phyloP scores from a whole-genome alignment of 2,329 filamentous ascomycete species.

The Diaporthe helianthi region DNA sequence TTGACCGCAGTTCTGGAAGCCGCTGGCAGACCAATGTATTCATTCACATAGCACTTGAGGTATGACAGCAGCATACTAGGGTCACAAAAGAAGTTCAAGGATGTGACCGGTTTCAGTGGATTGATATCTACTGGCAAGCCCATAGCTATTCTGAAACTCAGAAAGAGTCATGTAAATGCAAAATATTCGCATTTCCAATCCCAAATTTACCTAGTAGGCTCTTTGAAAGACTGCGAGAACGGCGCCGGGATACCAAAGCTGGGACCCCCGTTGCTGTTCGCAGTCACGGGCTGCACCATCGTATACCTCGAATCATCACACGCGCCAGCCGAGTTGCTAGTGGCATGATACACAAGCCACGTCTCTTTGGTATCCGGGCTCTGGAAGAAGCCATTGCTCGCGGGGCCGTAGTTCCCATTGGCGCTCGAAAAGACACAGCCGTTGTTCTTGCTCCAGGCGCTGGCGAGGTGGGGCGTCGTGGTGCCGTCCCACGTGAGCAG shows the following conservation, averaged over 20 bases:
- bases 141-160: neutral
- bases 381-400: constrained; percentile 65
- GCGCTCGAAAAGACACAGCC: constrained; percentile 59
- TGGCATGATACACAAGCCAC: constrained; percentile 65
- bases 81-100: too few species aligned
- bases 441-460: constrained; percentile 58
- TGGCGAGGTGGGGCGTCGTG: constrained; percentile 51
- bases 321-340: constrained; percentile 53
- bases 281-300: constrained; percentile 58
- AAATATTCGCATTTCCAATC: neutral
- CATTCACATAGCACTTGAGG: too few species aligned
- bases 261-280: constrained; percentile 57
- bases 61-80: too few species aligned
- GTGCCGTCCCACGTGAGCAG: constrained; percentile 59
- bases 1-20: too few species aligned
- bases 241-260: constrained; percentile 51
- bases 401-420: constrained; percentile 64
- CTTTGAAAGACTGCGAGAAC: constrained; percentile 23
- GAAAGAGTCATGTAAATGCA: neutral
- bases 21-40: too few species aligned
- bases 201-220: neutral
- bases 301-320: constrained; percentile 63
- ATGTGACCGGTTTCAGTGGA: too few species aligned
- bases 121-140: neutral
- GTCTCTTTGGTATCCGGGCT: constrained; percentile 61